These are phyloP conservation scores for Neoscytalidium dimidiatum DNA, from an alignment of 2,329 filamentous ascomycete genomes.

Conservation along the genomic window DNA sequence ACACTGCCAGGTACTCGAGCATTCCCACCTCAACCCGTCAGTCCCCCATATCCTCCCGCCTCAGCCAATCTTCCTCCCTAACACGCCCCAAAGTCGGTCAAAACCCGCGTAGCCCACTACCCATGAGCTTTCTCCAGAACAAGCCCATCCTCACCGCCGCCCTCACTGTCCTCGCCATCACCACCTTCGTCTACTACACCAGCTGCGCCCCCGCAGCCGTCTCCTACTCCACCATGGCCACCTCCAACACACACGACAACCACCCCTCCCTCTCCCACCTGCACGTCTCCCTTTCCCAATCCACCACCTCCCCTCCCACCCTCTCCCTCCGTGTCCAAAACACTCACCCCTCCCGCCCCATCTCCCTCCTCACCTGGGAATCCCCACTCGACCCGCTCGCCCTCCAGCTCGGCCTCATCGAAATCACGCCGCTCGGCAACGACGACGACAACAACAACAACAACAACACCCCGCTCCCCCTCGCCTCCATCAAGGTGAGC, in stretches of 20 bases:
- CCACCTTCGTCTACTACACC: conserved; percentile 36
- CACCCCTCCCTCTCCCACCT: conserved; percentile 28
- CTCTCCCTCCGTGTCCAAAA: conserved; percentile 41
- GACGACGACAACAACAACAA: conserved; percentile 29
- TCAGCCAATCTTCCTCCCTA: not conserved
- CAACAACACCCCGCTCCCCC: conserved; percentile 37
- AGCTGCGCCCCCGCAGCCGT: conserved; percentile 25
- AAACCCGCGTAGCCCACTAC: conserved; percentile 23
- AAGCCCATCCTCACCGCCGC: conserved; percentile 39
- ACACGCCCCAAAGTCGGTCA: conserved; percentile 1
- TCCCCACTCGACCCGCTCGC: conserved; percentile 43
- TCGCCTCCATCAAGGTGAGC: conserved; percentile 29
- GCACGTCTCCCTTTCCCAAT: conserved; percentile 32
- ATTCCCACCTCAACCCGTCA: not conserved
- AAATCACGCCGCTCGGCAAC: conserved; percentile 31
- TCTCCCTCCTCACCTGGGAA: conserved; percentile 43
- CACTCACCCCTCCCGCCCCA: conserved; percentile 31
- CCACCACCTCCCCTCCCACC: conserved; percentile 31
- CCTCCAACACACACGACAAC: conserved; percentile 31
- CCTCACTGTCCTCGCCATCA: conserved; percentile 47
- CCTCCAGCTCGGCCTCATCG: conserved; percentile 41
- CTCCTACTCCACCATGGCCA: conserved; percentile 36
- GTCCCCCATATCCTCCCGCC: not conserved
- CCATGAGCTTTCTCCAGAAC: not conserved
- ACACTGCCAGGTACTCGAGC: not conserved